Base-by-base conservation (phyloP, 2,329 filamentous ascomycete genomes). In the Cladosporium halotolerans region DNA sequence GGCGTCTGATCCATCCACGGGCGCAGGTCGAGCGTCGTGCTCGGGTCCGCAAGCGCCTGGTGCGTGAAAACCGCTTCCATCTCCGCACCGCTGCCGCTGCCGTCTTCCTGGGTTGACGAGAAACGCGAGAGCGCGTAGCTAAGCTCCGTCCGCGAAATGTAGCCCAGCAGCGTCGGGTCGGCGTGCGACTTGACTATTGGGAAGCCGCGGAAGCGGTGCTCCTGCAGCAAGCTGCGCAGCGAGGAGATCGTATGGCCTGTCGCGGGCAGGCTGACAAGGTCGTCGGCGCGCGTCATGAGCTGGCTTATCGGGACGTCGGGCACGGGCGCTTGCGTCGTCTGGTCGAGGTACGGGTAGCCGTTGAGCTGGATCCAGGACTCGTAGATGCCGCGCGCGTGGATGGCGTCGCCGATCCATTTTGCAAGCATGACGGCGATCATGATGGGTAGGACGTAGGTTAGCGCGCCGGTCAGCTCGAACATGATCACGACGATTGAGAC, bases 1-100 rank as follows among this genome's bases (percentile, higher is more conserved):
- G 93, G 93, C 0, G 93, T 99, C 70, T 96, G 92, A 70, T 99
- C 93, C 90, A 99, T 96, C 93, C 93, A 99, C 2, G 91, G 91
- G 7, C 92, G 79, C 9, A 99, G 79, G 71, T 99, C 93, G 38
- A 99, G 82, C 1, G 86, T 90, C 13, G 82, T 79, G 16, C 79
- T 76, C 0, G 88, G 86, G 63, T 95, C 89, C 1, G 86, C 85
- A 51, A 92, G 83, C 2, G 88, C 85, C 65, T 91, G 87, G 66
- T 95, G 88, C 1, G 82, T 79, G 72, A 99, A 96, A 71, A 87
- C 90, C 41, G 86, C 85, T 66, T 92, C 87, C 0, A 90, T 87
- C 13, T 18, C 23, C 7, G 23, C 23, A 7, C 23, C 23, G 7
- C 5, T 7, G 23, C 23, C 23, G 7, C 5, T 7, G 23, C 23